Base-by-base conservation (phyloP, 371 early-diverging fungal genomes). In the Nematocida sp. region DNA sequence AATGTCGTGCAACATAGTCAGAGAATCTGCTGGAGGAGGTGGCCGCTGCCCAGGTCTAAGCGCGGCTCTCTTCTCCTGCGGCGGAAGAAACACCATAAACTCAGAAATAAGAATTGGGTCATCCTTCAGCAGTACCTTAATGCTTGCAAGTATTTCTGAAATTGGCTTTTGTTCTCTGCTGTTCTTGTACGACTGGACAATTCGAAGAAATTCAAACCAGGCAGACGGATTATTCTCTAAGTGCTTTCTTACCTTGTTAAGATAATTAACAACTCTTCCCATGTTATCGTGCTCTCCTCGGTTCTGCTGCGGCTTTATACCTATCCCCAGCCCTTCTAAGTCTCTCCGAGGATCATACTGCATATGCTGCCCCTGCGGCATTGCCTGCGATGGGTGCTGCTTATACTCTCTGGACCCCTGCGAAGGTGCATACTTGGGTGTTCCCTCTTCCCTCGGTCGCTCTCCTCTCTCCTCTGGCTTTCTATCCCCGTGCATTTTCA, bases 1-100 rank as follows among this genome's bases (percentile, higher is more conserved):
- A 1, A 89, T 89, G 67, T 83, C 47, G 57, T 85, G 60, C 4
- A 85, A 73, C 52, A 93, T 93, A 88, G 93, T 93, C 13, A 95
- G 94, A 85, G 93, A 95, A 84, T 91, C 93, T 57, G 23, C n/a
- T 54, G 40, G 56, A 6, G 6, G 45, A 39, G 42, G 40, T 7
- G 7, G 72, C 23, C 23, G 47, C 33, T 60, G 54, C 47, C 46
- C 74, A 5, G 15, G 44, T 13, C 54, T 20, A 9, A 50, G 18
- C 33, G 33, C 33, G 13, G 23, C 60, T 13, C 39, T 40, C 18
- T n/a, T 50, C 11, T 44, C 42, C 27, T n/a, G 33, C 18, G n/a
- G 4, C 15, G 84, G 84, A 0, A 84, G 47, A 66, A 84, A 84
- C 27, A 73, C 61, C 66, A 82, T 73, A 85, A 86, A 88, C 40